Conservation (phyloP, 139 green algal genomes). For the Choricystis sp. region DNA sequence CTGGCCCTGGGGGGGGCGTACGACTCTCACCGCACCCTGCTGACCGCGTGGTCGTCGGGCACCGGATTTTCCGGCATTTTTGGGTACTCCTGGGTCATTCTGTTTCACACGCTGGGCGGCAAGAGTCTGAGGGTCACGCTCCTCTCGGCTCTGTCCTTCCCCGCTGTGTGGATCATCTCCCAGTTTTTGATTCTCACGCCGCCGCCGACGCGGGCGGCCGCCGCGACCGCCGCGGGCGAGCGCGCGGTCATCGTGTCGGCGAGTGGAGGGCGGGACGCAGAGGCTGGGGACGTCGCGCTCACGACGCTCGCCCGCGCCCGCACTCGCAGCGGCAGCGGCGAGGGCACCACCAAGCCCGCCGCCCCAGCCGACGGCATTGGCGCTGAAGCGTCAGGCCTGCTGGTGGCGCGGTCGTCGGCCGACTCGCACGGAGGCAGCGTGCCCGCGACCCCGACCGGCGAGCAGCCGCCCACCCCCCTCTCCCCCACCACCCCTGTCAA, state of each 20-base stretch:
- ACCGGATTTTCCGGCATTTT: conserved; percentile 33
- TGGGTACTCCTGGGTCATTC: conserved; percentile 38
- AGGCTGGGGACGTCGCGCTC: neutral
- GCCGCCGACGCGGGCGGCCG: too few relatives aligned
- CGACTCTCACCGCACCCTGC: conserved; percentile 3
- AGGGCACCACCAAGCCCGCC: neutral
- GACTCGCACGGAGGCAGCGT: too few relatives aligned
- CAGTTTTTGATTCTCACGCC: neutral
- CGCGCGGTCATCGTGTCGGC: too few relatives aligned
- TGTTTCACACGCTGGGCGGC: conserved; percentile 18
- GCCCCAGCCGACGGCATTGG: neutral
- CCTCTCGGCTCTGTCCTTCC: conserved; percentile 15
- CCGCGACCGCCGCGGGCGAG: neutral
- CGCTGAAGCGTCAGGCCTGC: neutral
- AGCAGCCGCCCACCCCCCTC: neutral
- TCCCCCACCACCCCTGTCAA: neutral
- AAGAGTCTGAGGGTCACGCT: conserved; percentile 20
- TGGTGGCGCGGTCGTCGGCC: too few relatives aligned
- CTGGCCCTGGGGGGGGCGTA: conserved; percentile 31
- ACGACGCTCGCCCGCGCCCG: neutral
- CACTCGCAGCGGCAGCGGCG: neutral
- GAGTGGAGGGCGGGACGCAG: too few relatives aligned
- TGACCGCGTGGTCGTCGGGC: conserved; percentile 28
- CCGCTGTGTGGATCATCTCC: neutral
- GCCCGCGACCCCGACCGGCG: too few relatives aligned